phyloP scores from a whole-genome alignment of 2,329 filamentous ascomycete genomes.

The Penicillium sp. region DNA sequence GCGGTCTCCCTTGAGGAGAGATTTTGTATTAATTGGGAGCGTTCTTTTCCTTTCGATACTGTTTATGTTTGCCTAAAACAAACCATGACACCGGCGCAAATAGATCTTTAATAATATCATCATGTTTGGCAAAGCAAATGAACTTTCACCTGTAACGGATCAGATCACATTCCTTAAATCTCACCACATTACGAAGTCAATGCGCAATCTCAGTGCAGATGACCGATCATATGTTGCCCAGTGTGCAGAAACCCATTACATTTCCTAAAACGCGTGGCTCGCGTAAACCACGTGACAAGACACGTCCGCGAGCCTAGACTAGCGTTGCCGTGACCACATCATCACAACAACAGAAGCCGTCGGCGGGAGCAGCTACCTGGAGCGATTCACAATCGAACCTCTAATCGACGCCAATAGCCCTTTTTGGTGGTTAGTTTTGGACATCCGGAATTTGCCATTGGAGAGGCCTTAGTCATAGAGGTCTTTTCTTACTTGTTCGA shows the following conservation, averaged over 20 bases:
- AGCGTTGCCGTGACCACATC: conserved; percentile 21
- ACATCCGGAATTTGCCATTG: background rate
- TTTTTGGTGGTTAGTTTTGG: conserved; percentile 4
- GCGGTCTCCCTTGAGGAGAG: conserved; percentile 16
- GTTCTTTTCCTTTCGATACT: conserved; percentile 18
- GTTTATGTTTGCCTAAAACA: conserved; percentile 23
- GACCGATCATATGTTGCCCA: background rate
- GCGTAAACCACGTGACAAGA: conserved; percentile 23
- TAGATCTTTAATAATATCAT: conserved; percentile 17
- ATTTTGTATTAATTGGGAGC: conserved; percentile 20
- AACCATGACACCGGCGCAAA: conserved; percentile 23
- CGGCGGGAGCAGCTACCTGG: conserved; percentile 11
- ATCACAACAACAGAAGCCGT: conserved; percentile 28
- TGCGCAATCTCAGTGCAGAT: background rate
- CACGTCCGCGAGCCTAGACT: conserved; percentile 9
- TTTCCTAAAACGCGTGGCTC: conserved; percentile 32
- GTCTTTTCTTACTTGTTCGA: background rate
- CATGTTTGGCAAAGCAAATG: background rate
- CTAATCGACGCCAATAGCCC: conserved; percentile 4
- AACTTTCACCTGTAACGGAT: too few species aligned
- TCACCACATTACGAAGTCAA: background rate
- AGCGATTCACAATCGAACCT: background rate
- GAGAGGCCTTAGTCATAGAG: background rate
- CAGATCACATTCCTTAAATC: background rate
- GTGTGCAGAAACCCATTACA: background rate